phyloP scores from a whole-genome alignment of 2,329 filamentous ascomycete genomes.

The Furcasterigmium sp. region DNA sequence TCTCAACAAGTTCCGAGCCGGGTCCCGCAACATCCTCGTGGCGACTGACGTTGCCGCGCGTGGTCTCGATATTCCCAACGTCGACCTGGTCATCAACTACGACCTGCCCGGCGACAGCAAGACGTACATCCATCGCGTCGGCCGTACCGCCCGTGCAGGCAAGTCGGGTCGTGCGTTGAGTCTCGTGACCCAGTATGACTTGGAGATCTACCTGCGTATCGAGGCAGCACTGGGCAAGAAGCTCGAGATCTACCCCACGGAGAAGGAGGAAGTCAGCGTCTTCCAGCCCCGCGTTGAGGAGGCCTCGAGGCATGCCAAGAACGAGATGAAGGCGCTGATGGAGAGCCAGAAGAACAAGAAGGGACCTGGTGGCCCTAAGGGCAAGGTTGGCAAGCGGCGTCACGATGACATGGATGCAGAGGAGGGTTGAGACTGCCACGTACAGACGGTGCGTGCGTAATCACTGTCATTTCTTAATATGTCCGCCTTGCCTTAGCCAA shows the following conservation, averaged over 20 bases:
- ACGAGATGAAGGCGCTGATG: constrained; percentile 74
- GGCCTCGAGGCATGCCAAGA: constrained; percentile 73
- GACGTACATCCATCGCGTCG: constrained; percentile 87
- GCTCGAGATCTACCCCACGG: constrained; percentile 60
- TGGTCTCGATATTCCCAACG: constrained; percentile 88
- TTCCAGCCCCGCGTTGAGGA: constrained; percentile 74
- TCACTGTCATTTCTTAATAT: no score
- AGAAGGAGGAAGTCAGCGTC: constrained; percentile 81
- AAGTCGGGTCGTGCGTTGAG: constrained; percentile 78
- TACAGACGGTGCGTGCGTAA: no score
- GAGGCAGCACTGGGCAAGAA: constrained; percentile 78
- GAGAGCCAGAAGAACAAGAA: constrained; percentile 61
- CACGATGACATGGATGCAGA: constrained; percentile 68
- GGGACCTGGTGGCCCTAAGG: constrained; percentile 37
- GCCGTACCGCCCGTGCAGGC: constrained; percentile 81
- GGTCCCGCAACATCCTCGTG: constrained; percentile 78
- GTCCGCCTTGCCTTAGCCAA: no score
- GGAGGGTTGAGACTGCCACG: constrained; percentile 66
- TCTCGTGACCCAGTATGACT: constrained; percentile 82
- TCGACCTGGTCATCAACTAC: constrained; percentile 82
- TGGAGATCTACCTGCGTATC: constrained; percentile 75
- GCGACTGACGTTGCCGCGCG: constrained; percentile 92
- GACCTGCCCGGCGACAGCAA: constrained; percentile 82
- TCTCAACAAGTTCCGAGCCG: constrained; percentile 81
- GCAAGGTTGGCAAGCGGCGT: constrained; percentile 37